Conservation (phyloP, 169 alveolate species). For the Plasmodium cynomolgi region DNA sequence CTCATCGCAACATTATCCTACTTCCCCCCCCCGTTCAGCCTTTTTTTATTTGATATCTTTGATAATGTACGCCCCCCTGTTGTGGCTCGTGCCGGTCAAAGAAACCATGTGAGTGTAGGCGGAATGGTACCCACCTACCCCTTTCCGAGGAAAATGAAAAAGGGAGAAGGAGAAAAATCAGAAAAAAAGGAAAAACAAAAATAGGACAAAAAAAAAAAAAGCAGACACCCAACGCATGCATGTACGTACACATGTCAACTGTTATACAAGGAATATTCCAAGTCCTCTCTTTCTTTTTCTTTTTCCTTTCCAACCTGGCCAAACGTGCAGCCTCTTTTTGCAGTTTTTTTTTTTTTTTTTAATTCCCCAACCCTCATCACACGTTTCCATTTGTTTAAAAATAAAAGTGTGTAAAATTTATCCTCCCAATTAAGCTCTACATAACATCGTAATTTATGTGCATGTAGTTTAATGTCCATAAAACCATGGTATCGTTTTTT, state of each 20-base stretch:
- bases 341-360: not conserved
- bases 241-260: not conserved
- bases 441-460: not conserved
- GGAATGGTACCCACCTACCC: not conserved
- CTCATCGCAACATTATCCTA: not conserved
- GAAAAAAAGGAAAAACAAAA: not conserved
- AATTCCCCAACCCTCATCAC: not conserved
- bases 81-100: constrained; percentile 68
- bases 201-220: not conserved
- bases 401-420: not conserved
- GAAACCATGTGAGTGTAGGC: constrained; percentile 18
- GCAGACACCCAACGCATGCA: not conserved
- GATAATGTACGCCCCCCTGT: constrained; percentile 55
- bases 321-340: not conserved
- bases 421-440: not conserved
- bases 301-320: not conserved
- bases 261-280: not conserved
- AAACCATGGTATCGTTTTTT: not conserved
- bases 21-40: constrained; percentile 5
- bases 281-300: not conserved
- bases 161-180: not conserved
- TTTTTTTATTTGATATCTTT: constrained; percentile 52
- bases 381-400: not conserved
- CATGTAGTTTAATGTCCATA: not conserved
- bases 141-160: not conserved